Conservation (phyloP, 2,329 filamentous ascomycete genomes). For the Ophiostoma angusticollis region DNA sequence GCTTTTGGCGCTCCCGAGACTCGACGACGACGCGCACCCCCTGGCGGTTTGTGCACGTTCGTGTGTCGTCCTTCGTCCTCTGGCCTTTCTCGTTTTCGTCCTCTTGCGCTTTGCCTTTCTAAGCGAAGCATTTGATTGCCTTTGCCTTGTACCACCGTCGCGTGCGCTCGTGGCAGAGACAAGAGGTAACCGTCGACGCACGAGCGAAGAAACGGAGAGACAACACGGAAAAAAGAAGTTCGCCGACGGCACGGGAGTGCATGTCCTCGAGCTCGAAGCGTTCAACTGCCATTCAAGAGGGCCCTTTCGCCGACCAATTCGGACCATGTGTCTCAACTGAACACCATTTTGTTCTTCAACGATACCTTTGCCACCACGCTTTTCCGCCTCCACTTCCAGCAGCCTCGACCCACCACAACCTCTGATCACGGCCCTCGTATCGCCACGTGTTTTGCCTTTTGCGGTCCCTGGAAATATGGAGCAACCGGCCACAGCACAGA, state of each 20-base stretch:
- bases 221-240: not conserved
- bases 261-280: too few species aligned
- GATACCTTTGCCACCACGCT: too few species aligned
- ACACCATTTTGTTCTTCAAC: too few species aligned
- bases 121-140: conserved; percentile 4
- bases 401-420: not conserved
- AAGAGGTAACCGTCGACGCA: not conserved
- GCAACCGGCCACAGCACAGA: conserved; percentile 27
- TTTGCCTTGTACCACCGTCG: conserved; percentile 1
- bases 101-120: too few species aligned
- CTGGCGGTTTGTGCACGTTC: conserved; percentile 1
- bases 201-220: conserved; percentile 2
- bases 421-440: too few species aligned
- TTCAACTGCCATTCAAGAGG: too few species aligned
- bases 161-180: conserved; percentile 1
- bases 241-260: too few species aligned
- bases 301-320: too few species aligned
- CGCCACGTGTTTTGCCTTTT: not conserved
- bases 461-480: conserved; percentile 26
- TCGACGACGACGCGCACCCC: too few species aligned
- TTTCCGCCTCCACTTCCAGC: not conserved
- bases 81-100: not conserved
- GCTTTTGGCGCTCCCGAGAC: too few species aligned
- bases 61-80: conserved; percentile 1
- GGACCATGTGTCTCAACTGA: too few species aligned